Conservation (phyloP, 495 filamentous ascomycete species). For the Daldinia grandis region DNA sequence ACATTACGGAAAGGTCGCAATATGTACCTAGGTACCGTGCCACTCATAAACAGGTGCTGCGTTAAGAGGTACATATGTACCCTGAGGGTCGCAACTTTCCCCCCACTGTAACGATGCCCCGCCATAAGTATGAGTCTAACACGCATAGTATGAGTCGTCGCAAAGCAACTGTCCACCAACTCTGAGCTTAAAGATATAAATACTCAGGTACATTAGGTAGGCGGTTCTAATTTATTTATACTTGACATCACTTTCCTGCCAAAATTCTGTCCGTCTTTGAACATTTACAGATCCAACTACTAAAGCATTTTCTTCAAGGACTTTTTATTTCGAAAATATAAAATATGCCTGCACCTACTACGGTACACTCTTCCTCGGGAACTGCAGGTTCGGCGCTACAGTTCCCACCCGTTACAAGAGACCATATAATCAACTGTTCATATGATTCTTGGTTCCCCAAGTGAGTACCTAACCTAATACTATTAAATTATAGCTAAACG, state of each 20-base stretch:
- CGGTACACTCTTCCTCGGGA: constrained; percentile 28
- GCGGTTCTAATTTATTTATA: background rate
- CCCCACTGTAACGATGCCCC: constrained; percentile 35
- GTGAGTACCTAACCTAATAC: constrained; percentile 56
- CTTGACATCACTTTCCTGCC: background rate
- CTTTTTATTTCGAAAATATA: background rate
- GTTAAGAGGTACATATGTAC: constrained; percentile 5
- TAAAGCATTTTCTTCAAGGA: background rate
- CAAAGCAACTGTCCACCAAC: constrained; percentile 2
- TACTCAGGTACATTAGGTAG: background rate
- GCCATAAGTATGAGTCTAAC: constrained; percentile 14
- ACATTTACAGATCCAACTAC: background rate
- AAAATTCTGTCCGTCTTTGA: background rate
- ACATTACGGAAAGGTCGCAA: too few species aligned
- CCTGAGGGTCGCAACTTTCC: constrained; percentile 20
- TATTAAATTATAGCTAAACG: background rate
- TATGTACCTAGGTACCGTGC: too few species aligned
- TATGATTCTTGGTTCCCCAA: constrained; percentile 89
- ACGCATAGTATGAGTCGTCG: constrained; percentile 14
- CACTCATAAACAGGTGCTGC: too few species aligned
- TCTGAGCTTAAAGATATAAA: constrained; percentile 18
- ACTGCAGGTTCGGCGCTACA: constrained; percentile 47
- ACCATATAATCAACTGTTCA: constrained; percentile 92
- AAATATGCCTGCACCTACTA: constrained; percentile 41
- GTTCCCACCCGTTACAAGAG: constrained; percentile 82